Evolutionary conservation across 257 asterid genomes (phyloP).

Genomic region (Nicotiana tabacum): DNA sequence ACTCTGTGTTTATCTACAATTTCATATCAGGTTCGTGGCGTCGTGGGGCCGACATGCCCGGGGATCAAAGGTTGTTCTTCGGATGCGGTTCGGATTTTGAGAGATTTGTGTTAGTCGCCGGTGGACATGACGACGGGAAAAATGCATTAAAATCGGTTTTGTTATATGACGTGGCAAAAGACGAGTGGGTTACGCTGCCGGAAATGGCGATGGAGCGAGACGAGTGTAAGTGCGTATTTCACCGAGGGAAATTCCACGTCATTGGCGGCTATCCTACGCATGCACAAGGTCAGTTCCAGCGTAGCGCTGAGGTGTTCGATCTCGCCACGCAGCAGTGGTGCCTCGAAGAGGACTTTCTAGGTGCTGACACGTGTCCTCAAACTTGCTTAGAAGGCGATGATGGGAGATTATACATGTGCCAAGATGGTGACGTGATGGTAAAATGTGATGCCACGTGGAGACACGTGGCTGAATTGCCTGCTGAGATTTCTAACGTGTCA

Average conservation of each 20-base stretch:
- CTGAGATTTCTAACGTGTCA: neutral
- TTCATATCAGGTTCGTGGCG: conserved; percentile 20
- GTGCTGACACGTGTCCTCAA: neutral
- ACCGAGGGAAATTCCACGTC: conserved; percentile 20
- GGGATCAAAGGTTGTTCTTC: conserved; percentile 11
- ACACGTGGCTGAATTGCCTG: neutral
- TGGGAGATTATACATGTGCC: conserved; percentile 7
- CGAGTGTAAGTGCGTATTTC: conserved; percentile 20
- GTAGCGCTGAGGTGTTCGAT: conserved; percentile 8
- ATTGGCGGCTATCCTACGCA: conserved; percentile 17
- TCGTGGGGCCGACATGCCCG: conserved; percentile 20
- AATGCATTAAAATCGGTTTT: conserved; percentile 10
- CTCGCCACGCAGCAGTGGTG: neutral
- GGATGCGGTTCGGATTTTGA: conserved; percentile 18
- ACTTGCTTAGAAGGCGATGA: neutral
- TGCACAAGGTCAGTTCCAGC: conserved; percentile 15
- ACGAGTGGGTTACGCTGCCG: conserved; percentile 16
- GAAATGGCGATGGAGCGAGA: conserved; percentile 18
- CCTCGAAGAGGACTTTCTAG: neutral
- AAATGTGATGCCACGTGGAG: neutral
- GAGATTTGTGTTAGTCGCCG: conserved; percentile 17
- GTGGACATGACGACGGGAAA: conserved; percentile 18
- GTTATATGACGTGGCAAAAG: conserved; percentile 17
- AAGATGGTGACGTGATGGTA: neutral
- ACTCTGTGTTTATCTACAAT: conserved; percentile 17